These are phyloP conservation scores for Dactylellina haptotyla DNA, from an alignment of 2,329 filamentous ascomycete genomes.

Conservation along the genomic window DNA sequence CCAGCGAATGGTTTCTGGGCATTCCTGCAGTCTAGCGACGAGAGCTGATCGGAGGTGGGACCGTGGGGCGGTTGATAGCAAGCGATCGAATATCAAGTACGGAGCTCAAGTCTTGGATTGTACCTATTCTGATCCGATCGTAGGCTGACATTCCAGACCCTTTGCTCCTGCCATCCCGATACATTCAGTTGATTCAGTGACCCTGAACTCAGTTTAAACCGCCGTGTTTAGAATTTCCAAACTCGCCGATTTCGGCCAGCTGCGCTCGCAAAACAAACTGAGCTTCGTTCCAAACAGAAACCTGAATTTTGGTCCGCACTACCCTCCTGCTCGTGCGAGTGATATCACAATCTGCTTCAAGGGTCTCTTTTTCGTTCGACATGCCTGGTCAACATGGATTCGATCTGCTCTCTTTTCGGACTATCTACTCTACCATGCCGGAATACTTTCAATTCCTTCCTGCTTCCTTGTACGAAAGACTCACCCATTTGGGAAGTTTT, in stretches of 20 bases:
- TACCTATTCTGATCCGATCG: constrained; percentile 36
- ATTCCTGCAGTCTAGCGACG: constrained; percentile 23
- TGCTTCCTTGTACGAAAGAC: too few relatives aligned
- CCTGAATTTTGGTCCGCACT: neutral
- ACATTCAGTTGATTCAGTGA: neutral
- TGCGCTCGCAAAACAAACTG: neutral
- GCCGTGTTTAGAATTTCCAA: constrained; percentile 7
- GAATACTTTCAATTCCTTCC: too few relatives aligned
- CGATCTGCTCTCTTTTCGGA: too few relatives aligned
- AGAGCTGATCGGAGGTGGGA: constrained; percentile 5
- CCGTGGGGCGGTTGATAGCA: constrained; percentile 14
- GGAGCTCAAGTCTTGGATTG: neutral
- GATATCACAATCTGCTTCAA: too few relatives aligned
- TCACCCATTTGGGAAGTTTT: neutral
- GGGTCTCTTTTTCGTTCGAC: too few relatives aligned
- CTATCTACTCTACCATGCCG: too few relatives aligned
- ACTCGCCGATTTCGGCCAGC: constrained; percentile 39
- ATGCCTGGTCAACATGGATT: too few relatives aligned
- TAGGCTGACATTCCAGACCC: constrained; percentile 29
- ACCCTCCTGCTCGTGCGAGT: too few relatives aligned
- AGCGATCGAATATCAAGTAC: constrained; percentile 1
- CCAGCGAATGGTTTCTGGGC: constrained; percentile 16
- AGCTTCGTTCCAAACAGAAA: neutral
- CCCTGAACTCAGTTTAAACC: neutral
- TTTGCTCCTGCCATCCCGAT: constrained; percentile 26